Evolutionary conservation across 352 stramenopile genomes (phyloP).

Genomic region (Globisporangium splendens): DNA sequence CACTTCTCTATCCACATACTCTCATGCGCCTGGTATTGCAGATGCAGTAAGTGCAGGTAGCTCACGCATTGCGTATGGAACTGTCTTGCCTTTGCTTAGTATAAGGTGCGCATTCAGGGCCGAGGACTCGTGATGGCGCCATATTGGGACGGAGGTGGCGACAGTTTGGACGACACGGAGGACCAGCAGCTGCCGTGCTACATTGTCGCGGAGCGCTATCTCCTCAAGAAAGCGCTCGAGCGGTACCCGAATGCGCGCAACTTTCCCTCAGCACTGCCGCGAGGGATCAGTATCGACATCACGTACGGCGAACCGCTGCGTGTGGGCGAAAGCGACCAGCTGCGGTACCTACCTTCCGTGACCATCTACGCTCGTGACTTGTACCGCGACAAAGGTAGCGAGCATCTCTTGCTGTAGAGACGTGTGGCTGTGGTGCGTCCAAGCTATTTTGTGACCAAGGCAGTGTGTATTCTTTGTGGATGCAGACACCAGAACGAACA

Average conservation of each 20-base stretch:
- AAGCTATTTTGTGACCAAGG: too few relatives aligned
- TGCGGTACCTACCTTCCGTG: slow-evolving; percentile 44
- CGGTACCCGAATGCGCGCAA: slow-evolving; percentile 11
- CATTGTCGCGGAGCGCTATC: slow-evolving; percentile 50
- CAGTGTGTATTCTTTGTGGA: too few relatives aligned
- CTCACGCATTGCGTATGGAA: neutral
- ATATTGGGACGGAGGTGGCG: slow-evolving; percentile 50
- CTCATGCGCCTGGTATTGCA: neutral
- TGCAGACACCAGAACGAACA: too few relatives aligned
- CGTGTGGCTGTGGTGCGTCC: too few relatives aligned
- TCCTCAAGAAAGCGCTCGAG: slow-evolving; percentile 50
- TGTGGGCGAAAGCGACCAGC: slow-evolving; percentile 50
- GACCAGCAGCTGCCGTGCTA: slow-evolving; percentile 42
- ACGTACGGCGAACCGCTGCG: slow-evolving; percentile 49
- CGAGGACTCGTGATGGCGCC: slow-evolving; percentile 44
- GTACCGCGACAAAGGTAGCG: slow-evolving; percentile 7
- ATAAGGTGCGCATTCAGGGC: slow-evolving; percentile 55
- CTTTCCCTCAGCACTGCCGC: slow-evolving; percentile 29
- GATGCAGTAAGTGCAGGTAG: too few relatives aligned
- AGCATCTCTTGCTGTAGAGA: too few relatives aligned
- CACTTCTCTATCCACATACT: neutral
- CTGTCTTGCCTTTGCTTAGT: slow-evolving; percentile 23
- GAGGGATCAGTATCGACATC: slow-evolving; percentile 41
- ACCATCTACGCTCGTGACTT: slow-evolving; percentile 40
- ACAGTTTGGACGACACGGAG: slow-evolving; percentile 45